Percentiles rank a stretch among this genome's conserved stretches.
Conservation (phyloP, 257 asterid genomes). For the Solanum chilense region DNA sequence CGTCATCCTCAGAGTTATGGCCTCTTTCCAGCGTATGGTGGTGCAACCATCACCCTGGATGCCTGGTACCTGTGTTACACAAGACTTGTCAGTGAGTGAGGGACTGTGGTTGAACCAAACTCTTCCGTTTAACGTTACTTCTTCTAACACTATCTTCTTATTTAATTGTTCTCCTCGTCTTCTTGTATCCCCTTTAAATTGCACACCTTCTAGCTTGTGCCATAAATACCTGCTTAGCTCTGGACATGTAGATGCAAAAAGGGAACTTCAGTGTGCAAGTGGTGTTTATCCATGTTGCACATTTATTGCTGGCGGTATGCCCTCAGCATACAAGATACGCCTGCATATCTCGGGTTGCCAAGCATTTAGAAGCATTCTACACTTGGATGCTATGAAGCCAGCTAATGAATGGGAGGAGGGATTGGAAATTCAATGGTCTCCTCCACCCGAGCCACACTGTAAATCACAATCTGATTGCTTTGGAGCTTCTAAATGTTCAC, state of each 20-base stretch:
- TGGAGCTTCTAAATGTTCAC: constrained; percentile 19
- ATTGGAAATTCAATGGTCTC: constrained; percentile 30
- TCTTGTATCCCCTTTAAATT: constrained; percentile 31
- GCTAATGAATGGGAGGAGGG: constrained; percentile 35
- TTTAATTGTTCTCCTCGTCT: constrained; percentile 37
- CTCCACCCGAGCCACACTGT: constrained; percentile 33
- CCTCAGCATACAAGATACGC: constrained; percentile 37
- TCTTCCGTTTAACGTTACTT: constrained; percentile 30
- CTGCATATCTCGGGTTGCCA: constrained; percentile 30
- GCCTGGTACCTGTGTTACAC: constrained; percentile 16
- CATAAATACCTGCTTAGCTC: constrained; percentile 32
- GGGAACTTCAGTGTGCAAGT: constrained; percentile 21
- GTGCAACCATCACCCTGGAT: constrained; percentile 36
- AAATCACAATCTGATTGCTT: constrained; percentile 25
- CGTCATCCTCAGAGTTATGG: constrained; percentile 6
- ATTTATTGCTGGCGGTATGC: constrained; percentile 34
- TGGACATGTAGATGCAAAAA: constrained; percentile 14
- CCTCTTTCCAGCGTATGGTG: constrained; percentile 20
- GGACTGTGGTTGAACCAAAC: constrained; percentile 36
- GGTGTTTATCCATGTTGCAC: constrained; percentile 30
- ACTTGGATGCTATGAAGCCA: constrained; percentile 21
- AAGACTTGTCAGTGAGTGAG: constrained; percentile 23
- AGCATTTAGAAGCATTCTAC: constrained; percentile 32
- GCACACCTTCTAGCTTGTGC: constrained; percentile 32
- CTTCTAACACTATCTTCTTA: constrained; percentile 26